A percentile compares a stretch with the other conserved stretches of the same genome.
These are phyloP conservation scores for Penicillium capsulatum DNA, from an alignment of 2,329 filamentous ascomycete species.

Conservation along the genomic window DNA sequence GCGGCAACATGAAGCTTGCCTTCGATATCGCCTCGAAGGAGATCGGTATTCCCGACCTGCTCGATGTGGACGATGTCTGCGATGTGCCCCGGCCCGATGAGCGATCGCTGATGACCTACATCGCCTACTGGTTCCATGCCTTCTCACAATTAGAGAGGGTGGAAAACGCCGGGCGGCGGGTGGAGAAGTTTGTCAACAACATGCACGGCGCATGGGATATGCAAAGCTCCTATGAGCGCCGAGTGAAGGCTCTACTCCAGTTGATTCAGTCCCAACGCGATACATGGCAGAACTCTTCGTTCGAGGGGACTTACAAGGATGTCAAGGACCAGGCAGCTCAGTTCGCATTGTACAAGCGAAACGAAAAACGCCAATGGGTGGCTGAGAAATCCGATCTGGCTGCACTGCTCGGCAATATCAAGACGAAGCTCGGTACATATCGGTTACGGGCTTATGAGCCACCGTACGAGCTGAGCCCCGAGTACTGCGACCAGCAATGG, in stretches of 20 bases:
- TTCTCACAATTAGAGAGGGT: slow-evolving; percentile 99
- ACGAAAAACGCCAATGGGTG: slow-evolving; percentile 90
- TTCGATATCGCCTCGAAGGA: slow-evolving; percentile 95
- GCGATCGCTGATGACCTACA: slow-evolving; percentile 97
- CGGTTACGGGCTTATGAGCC: slow-evolving; percentile 86
- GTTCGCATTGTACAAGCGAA: slow-evolving; percentile 86
- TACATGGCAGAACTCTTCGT: slow-evolving; percentile 72
- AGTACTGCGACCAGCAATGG: slow-evolving; percentile 81
- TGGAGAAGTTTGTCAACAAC: slow-evolving; percentile 97
- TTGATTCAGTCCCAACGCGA: slow-evolving; percentile 69
- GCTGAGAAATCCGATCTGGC: slow-evolving; percentile 95
- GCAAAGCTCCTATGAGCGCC: slow-evolving; percentile 91
- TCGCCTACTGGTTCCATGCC: slow-evolving; percentile 99
- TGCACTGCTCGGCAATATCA: slow-evolving; percentile 92
- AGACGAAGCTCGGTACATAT: slow-evolving; percentile 96
- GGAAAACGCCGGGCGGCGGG: slow-evolving; percentile 90
- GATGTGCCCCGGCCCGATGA: slow-evolving; percentile 96
- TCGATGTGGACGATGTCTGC: slow-evolving; percentile 97
- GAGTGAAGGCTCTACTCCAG: slow-evolving; percentile 77
- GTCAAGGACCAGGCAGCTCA: slow-evolving; percentile 80
- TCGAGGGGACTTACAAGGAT: slow-evolving; percentile 87
- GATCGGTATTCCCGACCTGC: slow-evolving; percentile 90
- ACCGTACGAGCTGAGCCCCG: slow-evolving; percentile 74
- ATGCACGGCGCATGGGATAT: slow-evolving; percentile 99
- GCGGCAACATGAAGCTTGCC: slow-evolving; percentile 94